A percentile compares a stretch with the other conserved stretches of the same genome.
These are phyloP conservation scores for Daldinia bambusicola DNA, from an alignment of 495 filamentous ascomycete genomes.

Conservation along the genomic window DNA sequence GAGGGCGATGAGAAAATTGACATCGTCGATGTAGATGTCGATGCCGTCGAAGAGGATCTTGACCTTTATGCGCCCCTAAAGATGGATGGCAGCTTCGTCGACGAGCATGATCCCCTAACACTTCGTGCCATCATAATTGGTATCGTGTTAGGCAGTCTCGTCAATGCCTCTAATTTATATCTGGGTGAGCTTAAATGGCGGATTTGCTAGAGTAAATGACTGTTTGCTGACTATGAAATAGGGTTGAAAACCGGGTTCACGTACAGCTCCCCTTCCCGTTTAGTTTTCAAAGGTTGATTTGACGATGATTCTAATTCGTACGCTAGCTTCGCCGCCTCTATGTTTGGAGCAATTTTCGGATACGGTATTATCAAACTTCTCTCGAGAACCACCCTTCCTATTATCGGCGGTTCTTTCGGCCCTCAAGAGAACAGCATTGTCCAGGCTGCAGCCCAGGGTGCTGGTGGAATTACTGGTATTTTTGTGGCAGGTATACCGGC, in stretches of 20 bases:
- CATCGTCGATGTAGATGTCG: slow-evolving; percentile 36
- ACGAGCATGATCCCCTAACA: slow-evolving; percentile 64
- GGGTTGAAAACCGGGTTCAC: slow-evolving; percentile 74
- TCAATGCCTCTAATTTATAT: slow-evolving; percentile 73
- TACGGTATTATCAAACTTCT: slow-evolving; percentile 71
- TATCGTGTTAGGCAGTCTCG: slow-evolving; percentile 66
- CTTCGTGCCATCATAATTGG: slow-evolving; percentile 67
- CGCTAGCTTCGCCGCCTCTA: slow-evolving; percentile 60
- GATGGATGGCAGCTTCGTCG: slow-evolving; percentile 54
- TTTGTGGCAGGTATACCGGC: slow-evolving; percentile 73
- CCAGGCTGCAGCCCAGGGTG: slow-evolving; percentile 70
- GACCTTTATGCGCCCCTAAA: slow-evolving; percentile 61
- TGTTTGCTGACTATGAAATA: slow-evolving; percentile 45
- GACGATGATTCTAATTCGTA: too few species aligned
- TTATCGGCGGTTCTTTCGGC: slow-evolving; percentile 69
- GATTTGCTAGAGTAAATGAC: background rate
- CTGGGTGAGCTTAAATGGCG: slow-evolving; percentile 57
- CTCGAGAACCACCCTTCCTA: slow-evolving; percentile 62
- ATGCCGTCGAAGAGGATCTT: slow-evolving; percentile 52
- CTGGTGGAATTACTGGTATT: slow-evolving; percentile 70
- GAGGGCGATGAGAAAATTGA: slow-evolving; percentile 38
- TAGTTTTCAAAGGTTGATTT: too few species aligned
- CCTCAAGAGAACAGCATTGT: slow-evolving; percentile 75
- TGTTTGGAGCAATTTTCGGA: slow-evolving; percentile 72
- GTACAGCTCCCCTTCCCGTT: too few species aligned